Conservation (phyloP, 2,329 filamentous ascomycete genomes). For the Microdochium paspali region DNA sequence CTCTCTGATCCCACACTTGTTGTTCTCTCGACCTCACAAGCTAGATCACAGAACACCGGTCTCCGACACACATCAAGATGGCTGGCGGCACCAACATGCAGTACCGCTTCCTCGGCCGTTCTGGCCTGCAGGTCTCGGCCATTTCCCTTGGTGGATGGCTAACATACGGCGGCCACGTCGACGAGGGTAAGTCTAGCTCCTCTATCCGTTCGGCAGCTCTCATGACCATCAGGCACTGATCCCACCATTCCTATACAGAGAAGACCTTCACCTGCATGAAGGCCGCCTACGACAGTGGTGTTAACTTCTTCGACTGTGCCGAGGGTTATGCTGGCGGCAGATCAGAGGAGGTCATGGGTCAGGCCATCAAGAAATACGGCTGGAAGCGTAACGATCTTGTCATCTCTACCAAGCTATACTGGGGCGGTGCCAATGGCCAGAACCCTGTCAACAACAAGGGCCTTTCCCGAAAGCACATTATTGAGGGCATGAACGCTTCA, state of each 20-base stretch:
- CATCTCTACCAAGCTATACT: conserved; percentile 43
- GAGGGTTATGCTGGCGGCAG: conserved; percentile 49
- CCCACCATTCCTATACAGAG: conserved; percentile 25
- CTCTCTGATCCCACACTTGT: too few species aligned
- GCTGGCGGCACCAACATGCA: conserved; percentile 39
- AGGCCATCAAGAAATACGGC: conserved; percentile 48
- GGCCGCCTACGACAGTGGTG: conserved; percentile 47
- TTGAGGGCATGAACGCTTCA: conserved; percentile 54
- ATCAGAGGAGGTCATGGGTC: conserved; percentile 54
- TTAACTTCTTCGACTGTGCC: conserved; percentile 56
- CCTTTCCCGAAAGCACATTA: conserved; percentile 59
- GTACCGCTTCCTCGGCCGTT: conserved; percentile 62
- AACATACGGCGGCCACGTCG: conserved; percentile 66
- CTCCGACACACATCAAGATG: neutral
- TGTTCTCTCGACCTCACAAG: neutral
- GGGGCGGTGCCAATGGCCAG: conserved; percentile 39
- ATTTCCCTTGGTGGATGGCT: conserved; percentile 66
- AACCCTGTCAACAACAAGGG: conserved; percentile 59
- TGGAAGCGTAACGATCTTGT: conserved; percentile 55
- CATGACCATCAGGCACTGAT: neutral
- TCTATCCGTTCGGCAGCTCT: neutral
- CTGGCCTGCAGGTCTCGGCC: conserved; percentile 64
- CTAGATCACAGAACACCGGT: neutral
- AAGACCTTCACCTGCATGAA: conserved; percentile 52
- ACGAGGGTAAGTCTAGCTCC: conserved; percentile 40